These are phyloP conservation scores for Leersia perrieri DNA, from an alignment of 176 grass and related monocot genomes.

Conservation along the genomic window DNA sequence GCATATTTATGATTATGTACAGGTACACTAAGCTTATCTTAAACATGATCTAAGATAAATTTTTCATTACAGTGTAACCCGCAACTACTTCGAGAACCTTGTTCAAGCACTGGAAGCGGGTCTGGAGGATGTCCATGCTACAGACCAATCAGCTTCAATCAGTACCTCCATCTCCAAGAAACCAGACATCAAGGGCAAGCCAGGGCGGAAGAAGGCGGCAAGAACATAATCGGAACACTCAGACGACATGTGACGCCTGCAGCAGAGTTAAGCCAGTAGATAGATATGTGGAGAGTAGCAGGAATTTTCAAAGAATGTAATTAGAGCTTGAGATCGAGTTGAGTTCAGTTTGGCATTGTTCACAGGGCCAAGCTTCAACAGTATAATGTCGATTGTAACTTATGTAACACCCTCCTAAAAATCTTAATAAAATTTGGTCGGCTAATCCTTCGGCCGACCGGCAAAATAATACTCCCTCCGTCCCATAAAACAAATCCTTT, in stretches of 20 bases:
- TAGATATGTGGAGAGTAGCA: too few species aligned
- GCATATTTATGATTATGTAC: background rate
- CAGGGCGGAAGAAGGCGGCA: conserved; percentile 34
- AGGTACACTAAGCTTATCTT: background rate
- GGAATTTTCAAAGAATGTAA: too few species aligned
- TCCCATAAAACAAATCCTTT: too few species aligned
- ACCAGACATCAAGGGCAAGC: conserved; percentile 38
- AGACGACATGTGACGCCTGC: conserved; percentile 19
- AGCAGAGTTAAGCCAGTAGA: background rate
- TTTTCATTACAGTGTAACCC: conserved; percentile 55
- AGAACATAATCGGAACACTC: conserved; percentile 30
- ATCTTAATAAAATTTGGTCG: too few species aligned
- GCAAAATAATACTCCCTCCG: too few species aligned
- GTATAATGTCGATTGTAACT: too few species aligned
- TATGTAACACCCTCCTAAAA: too few species aligned
- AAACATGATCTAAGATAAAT: background rate
- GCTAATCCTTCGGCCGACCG: too few species aligned
- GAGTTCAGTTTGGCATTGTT: too few species aligned
- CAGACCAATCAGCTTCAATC: conserved; percentile 38
- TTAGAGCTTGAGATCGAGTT: too few species aligned
- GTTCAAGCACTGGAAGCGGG: conserved; percentile 79
- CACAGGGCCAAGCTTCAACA: too few species aligned
- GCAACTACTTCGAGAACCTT: conserved; percentile 92
- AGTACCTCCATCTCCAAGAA: conserved; percentile 43
- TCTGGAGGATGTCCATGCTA: conserved; percentile 53